Conservation (phyloP, 352 stramenopile species). For the Pythium aquatile region DNA sequence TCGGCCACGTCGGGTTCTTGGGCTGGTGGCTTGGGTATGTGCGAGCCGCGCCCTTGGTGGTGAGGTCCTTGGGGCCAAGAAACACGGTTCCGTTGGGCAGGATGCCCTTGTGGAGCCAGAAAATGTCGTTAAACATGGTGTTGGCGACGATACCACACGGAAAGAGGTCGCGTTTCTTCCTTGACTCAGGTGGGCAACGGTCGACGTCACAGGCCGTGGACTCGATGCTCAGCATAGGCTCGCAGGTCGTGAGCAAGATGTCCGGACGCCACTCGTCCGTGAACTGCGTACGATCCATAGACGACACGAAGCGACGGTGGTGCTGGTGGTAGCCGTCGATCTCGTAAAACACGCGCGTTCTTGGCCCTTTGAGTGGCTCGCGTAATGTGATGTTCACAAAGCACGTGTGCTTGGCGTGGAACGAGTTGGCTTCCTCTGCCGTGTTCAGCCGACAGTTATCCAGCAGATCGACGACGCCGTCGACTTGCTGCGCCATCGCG, state of each 20-base stretch:
- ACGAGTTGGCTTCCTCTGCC: constrained; percentile 48
- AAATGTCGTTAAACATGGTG: constrained; percentile 87
- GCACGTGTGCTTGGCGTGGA: constrained; percentile 74
- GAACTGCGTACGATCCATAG: constrained; percentile 63
- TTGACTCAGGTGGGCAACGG: constrained; percentile 31
- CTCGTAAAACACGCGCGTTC: constrained; percentile 63
- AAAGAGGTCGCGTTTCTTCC: constrained; percentile 43
- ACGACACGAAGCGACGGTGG: constrained; percentile 73
- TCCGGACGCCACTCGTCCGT: constrained; percentile 52
- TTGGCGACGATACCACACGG: constrained; percentile 76
- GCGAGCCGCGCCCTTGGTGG: constrained; percentile 42
- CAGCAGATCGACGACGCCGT: constrained; percentile 37
- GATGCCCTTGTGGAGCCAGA: constrained; percentile 65
- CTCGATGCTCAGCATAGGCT: constrained; percentile 41
- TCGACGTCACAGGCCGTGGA: constrained; percentile 42
- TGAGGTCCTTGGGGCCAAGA: constrained; percentile 40
- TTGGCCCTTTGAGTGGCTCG: constrained; percentile 33
- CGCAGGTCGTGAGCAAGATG: constrained; percentile 41
- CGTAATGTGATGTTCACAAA: constrained; percentile 58
- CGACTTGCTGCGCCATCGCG: constrained; percentile 27
- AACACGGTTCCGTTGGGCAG: constrained; percentile 39
- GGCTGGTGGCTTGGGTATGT: constrained; percentile 47
- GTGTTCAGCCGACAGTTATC: constrained; percentile 53
- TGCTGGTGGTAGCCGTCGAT: constrained; percentile 65
- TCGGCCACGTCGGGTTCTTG: constrained; percentile 56